A percentile compares a stretch with the other conserved stretches of the same genome.
Conservation (phyloP, 129 eudicot genomes). For the Logfia minima region DNA sequence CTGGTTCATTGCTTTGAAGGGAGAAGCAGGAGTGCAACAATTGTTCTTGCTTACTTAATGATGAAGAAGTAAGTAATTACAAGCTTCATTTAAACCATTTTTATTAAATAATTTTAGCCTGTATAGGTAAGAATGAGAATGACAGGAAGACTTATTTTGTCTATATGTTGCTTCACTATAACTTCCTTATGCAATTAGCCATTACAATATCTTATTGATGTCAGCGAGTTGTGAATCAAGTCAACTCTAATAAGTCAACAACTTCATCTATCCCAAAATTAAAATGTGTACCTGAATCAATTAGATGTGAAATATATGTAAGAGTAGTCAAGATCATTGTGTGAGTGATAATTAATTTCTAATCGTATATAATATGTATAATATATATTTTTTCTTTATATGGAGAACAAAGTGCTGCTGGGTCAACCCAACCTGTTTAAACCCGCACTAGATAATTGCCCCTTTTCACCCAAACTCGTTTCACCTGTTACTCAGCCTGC, state of each 20-base stretch:
- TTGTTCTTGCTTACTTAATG: slow-evolving; percentile 92
- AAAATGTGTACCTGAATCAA: background rate
- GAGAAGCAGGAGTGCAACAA: slow-evolving; percentile 92
- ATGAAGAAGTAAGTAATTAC: slow-evolving; percentile 62
- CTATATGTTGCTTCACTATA: background rate
- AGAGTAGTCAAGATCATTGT: background rate
- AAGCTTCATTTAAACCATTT: background rate
- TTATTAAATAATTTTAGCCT: background rate
- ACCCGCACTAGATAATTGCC: too few species aligned
- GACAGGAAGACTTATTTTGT: background rate
- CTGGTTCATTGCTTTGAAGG: slow-evolving; percentile 99
- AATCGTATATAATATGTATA: too few species aligned
- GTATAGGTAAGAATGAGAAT: background rate
- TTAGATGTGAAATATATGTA: background rate
- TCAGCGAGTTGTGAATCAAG: background rate
- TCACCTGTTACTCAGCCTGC: too few species aligned
- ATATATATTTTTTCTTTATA: too few species aligned
- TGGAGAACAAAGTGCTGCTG: too few species aligned
- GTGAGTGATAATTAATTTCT: too few species aligned
- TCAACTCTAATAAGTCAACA: background rate
- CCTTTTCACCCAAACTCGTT: too few species aligned
- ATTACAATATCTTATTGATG: background rate
- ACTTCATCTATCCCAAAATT: background rate
- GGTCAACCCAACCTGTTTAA: too few species aligned
- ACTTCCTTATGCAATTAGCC: background rate